Conservation (phyloP, 2,329 filamentous ascomycete species). For the Juglanconis oblonga region DNA sequence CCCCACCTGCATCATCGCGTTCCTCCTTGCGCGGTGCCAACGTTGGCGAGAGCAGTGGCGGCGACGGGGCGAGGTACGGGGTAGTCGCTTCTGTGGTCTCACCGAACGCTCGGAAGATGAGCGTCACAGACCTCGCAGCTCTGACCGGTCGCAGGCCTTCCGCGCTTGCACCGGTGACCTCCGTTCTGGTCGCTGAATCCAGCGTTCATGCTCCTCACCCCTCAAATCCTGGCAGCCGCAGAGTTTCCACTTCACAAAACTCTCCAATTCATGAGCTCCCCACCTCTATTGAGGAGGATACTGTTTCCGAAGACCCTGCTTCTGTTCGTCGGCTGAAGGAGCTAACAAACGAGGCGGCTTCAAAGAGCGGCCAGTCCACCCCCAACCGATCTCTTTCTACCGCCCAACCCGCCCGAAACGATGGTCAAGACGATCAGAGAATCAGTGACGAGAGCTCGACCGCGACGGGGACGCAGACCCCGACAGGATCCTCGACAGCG, state of each 20-base stretch:
- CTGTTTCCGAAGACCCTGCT: conserved; percentile 52
- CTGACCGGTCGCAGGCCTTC: conserved; percentile 42
- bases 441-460: conserved; percentile 38
- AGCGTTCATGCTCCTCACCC: conserved; percentile 65
- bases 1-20: conserved; percentile 52
- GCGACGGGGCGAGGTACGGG: conserved; percentile 31
- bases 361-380: conserved; percentile 90
- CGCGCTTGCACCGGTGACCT: conserved; percentile 58
- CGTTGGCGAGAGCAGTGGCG: conserved; percentile 37
- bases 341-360: conserved; percentile 80
- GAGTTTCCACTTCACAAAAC: conserved; percentile 48
- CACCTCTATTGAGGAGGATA: conserved; percentile 34
- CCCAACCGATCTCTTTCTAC: conserved; percentile 83
- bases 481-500: conserved; percentile 46
- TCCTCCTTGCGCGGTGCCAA: conserved; percentile 43
- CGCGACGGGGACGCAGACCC: conserved; percentile 52
- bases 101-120: conserved; percentile 39
- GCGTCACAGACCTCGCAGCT: conserved; percentile 40
- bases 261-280: conserved; percentile 45
- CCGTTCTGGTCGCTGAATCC: conserved; percentile 56
- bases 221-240: conserved; percentile 61
- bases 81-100: conserved; percentile 31
- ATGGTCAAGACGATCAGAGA: conserved; percentile 38
- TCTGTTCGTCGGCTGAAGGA: conserved; percentile 70
- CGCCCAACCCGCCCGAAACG: conserved; percentile 50